A percentile compares a stretch with the other conserved stretches of the same genome.
Evolutionary conservation across 768 basidiomycete species (phyloP).

Genomic region (Suillus brevipes): DNA sequence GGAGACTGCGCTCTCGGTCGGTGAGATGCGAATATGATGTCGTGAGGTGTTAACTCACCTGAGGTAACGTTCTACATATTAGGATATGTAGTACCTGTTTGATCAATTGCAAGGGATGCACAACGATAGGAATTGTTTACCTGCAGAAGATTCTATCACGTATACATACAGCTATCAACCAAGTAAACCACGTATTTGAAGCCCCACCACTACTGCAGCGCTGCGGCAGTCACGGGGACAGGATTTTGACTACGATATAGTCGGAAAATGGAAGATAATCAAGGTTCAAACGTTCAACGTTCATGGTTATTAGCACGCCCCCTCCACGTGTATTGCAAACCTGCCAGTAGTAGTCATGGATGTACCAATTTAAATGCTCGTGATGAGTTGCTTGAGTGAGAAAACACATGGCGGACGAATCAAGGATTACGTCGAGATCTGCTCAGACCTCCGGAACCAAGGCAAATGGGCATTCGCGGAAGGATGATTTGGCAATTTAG

Average conservation of each 20-base stretch:
- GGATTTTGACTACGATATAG: not conserved
- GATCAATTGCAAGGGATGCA: not conserved
- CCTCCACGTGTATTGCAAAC: not conserved
- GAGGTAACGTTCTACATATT: not conserved
- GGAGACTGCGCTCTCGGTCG: not conserved
- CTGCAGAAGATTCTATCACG: not conserved
- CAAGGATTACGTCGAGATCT: not conserved
- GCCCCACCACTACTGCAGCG: not conserved
- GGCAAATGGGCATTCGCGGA: not conserved
- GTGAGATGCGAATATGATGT: not conserved
- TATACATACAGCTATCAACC: not conserved
- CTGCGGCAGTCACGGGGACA: not conserved
- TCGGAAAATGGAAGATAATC: conserved; percentile 2
- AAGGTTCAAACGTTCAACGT: not conserved
- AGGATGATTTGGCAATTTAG: not conserved
- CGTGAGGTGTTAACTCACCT: not conserved
- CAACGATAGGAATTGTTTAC: not conserved
- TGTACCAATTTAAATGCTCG: not conserved
- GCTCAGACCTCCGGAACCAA: not conserved
- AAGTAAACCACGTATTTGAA: not conserved
- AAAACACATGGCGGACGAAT: not conserved
- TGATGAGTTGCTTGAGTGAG: not conserved
- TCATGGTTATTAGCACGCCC: not conserved
- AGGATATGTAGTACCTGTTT: not conserved
- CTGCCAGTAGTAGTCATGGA: not conserved